A percentile compares a stretch with the other conserved stretches of the same genome.
Evolutionary conservation across 371 early-diverging fungal genomes (phyloP).

Genomic region (Mycotypha africana): DNA sequence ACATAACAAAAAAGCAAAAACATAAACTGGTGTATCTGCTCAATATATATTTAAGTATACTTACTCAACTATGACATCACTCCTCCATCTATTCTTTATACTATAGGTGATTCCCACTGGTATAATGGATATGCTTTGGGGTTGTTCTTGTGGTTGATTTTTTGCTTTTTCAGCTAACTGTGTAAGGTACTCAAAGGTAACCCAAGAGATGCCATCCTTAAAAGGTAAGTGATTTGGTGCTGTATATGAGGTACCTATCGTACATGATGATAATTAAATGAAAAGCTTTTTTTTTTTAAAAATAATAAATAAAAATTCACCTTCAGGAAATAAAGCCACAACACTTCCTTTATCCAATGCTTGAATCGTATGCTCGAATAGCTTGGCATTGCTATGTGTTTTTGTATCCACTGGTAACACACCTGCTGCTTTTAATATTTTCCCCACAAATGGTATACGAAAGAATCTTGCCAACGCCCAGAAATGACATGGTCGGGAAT

Average conservation of each 20-base stretch:
- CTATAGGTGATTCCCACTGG: conserved; percentile 54
- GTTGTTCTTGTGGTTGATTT: conserved; percentile 1
- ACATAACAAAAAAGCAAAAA: background rate
- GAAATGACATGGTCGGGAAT: conserved; percentile 48
- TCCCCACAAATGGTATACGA: conserved; percentile 35
- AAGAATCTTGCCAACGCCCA: conserved; percentile 57
- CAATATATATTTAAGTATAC: conserved; percentile 1
- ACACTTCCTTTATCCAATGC: conserved; percentile 44
- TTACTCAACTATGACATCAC: conserved; percentile 48
- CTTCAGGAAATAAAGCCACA: conserved; percentile 57
- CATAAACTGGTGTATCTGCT: too few relatives aligned
- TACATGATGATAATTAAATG: background rate
- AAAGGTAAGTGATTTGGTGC: conserved; percentile 46
- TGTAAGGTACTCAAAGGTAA: conserved; percentile 35
- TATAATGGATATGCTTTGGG: conserved; percentile 23
- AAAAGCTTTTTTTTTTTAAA: background rate
- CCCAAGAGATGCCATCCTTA: conserved; percentile 55
- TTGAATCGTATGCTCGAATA: conserved; percentile 47
- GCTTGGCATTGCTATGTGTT: conserved; percentile 46
- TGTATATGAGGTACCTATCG: conserved; percentile 52
- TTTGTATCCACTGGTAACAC: conserved; percentile 53
- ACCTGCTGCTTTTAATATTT: conserved; percentile 39
- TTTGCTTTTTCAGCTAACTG: conserved; percentile 13
- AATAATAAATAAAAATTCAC: conserved; percentile 12
- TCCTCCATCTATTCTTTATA: conserved; percentile 53